Evolutionary conservation across 164 flowering plant genomes (phyloP), one percentile per base, ranked within the genome.

Genomic region (Piper betle): DNA sequence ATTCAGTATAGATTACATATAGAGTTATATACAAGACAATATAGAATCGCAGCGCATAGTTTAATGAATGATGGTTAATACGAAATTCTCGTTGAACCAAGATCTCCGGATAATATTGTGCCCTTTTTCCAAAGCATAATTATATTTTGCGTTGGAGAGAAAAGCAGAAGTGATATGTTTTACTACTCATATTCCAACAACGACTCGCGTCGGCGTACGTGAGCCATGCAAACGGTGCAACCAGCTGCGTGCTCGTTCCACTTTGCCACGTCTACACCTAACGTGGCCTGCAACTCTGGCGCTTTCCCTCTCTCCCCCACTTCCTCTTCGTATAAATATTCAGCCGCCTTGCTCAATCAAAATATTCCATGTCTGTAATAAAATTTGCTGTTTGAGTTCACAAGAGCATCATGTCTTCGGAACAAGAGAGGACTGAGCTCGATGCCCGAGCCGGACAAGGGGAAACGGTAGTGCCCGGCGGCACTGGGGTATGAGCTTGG

Each of bases 401-500:
- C 1, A n/a, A n/a, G 17, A 7, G 37, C 55, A 33, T 10, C 6
- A 58, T 58, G 60, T 38, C 60, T 38, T 58, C 60, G 3, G 42
- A 58, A 8, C 60, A 39, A 20, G 39, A 58, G 19, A 58, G 60
- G 46, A 46, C 37, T 8, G 78, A 85, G 40, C 83, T 87, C 2
- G 92, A 90, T 67, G 77, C 72, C 2, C 77, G 75, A 80, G 97
- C 91, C 1, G 73, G 75, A 73, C 79, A 79, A 39, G 95, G 94
- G 20, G 84, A 87, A 78, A 85, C 90, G 3, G 95, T 87, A 0
- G 72, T 85, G 19, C 92, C 88, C 13, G 90, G 87, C 10, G 95
- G 90, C 0, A 87, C 90, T 0, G 94, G 13, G 95, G 95, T 55
- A 84, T 79, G 72, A 84, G 86, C 80, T 84, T 84, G 6, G 87